Evolutionary conservation across 768 basidiomycete species (phyloP).

Genomic region (Glaciozyma antarctica): DNA sequence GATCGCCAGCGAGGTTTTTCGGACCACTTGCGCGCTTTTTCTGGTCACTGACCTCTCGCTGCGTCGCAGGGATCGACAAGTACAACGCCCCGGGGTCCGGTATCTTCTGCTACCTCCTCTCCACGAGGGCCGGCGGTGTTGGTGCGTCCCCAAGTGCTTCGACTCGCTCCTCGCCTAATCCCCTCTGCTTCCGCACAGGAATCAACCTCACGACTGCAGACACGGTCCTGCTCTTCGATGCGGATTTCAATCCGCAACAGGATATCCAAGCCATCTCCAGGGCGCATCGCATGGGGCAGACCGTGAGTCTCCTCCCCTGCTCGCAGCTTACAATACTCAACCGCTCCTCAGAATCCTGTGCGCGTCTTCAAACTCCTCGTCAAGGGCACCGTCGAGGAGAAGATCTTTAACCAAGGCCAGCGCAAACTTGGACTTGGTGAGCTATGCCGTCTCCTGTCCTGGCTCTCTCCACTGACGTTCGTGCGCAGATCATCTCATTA

Average conservation of each 20-base stretch:
- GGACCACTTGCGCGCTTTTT: conserved; percentile 34
- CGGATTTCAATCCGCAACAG: conserved; percentile 97
- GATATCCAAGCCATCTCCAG: conserved; percentile 72
- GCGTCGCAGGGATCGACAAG: conserved; percentile 77
- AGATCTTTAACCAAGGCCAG: conserved; percentile 32
- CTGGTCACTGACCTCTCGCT: conserved; percentile 52
- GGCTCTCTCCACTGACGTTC: conserved; percentile 1
- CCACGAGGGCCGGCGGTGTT: conserved; percentile 72
- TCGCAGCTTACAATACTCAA: not conserved
- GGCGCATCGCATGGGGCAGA: conserved; percentile 87
- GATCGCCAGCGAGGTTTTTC: conserved; percentile 52
- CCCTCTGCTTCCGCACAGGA: conserved; percentile 61
- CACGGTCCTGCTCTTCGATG: conserved; percentile 83
- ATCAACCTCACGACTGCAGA: conserved; percentile 87
- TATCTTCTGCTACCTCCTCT: conserved; percentile 75
- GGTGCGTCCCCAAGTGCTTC: conserved; percentile 42
- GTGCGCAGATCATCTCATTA: conserved; percentile 26
- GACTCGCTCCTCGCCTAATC: not conserved
- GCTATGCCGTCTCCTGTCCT: conserved; percentile 51
- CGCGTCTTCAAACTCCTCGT: conserved; percentile 73
- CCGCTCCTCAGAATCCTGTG: conserved; percentile 5
- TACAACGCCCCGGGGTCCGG: conserved; percentile 84
- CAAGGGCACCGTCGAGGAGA: conserved; percentile 62
- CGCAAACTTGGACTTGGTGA: conserved; percentile 56
- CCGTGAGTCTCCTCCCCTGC: conserved; percentile 59